These are phyloP conservation scores for Exophiala phaeomuriformis DNA, from an alignment of 2,329 filamentous ascomycete species.

Conservation along the genomic window DNA sequence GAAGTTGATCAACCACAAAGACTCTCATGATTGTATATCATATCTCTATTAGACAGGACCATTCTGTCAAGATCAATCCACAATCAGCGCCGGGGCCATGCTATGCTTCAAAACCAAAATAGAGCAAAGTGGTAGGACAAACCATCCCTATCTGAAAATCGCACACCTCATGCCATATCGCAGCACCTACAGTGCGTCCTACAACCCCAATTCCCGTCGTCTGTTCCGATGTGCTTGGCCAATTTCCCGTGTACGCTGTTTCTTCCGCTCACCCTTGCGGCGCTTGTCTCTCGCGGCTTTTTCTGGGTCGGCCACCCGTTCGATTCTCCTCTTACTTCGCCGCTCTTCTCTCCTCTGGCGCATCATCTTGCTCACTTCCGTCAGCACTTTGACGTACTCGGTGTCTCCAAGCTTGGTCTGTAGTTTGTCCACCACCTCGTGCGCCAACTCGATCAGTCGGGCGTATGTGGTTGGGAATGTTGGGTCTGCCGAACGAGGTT, in stretches of 20 bases:
- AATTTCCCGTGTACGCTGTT: slow-evolving; percentile 71
- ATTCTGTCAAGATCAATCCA: too few species aligned
- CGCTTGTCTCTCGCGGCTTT: slow-evolving; percentile 69
- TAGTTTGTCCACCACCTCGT: slow-evolving; percentile 71
- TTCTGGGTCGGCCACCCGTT: slow-evolving; percentile 76
- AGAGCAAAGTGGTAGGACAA: too few species aligned
- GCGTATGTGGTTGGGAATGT: slow-evolving; percentile 63
- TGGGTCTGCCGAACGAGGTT: slow-evolving; percentile 57
- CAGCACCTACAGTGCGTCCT: slow-evolving; percentile 31
- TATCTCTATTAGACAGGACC: too few species aligned
- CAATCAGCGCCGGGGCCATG: too few species aligned
- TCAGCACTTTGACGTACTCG: slow-evolving; percentile 66
- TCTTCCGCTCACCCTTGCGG: slow-evolving; percentile 77
- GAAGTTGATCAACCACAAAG: too few species aligned
- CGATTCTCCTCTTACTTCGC: slow-evolving; percentile 78
- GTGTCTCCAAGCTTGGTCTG: slow-evolving; percentile 78
- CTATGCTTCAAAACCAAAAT: too few species aligned
- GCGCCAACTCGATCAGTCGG: slow-evolving; percentile 61
- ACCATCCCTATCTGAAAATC: too few species aligned
- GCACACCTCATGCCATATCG: not conserved
- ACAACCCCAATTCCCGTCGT: slow-evolving; percentile 42
- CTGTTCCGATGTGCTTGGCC: slow-evolving; percentile 54
- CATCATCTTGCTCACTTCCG: slow-evolving; percentile 66
- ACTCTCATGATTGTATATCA: too few species aligned
- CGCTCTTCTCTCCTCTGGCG: slow-evolving; percentile 64